These are phyloP conservation scores for Solanum arcanum DNA, from an alignment of 257 asterid species.

Conservation along the genomic window DNA sequence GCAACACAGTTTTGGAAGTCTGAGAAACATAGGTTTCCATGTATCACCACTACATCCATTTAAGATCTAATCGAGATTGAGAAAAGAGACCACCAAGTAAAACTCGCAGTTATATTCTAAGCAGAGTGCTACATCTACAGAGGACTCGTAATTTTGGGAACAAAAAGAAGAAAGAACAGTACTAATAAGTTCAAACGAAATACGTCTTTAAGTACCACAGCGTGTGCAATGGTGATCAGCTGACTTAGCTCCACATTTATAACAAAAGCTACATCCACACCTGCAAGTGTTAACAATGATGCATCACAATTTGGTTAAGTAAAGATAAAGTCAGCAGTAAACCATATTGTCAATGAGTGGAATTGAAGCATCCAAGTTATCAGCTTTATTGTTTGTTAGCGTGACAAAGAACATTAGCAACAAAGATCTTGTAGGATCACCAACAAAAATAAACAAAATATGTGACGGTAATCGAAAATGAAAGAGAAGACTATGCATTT, in stretches of 20 bases:
- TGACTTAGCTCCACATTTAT: not conserved
- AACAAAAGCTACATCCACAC: not conserved
- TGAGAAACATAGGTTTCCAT: not conserved
- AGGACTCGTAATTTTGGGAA: not conserved
- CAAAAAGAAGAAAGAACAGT: not conserved
- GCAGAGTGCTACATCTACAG: not conserved
- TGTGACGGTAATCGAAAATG: not conserved
- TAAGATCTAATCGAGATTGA: not conserved
- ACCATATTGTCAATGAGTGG: not conserved
- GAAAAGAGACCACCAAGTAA: not conserved
- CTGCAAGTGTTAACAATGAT: not conserved
- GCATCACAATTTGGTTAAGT: not conserved
- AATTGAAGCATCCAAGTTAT: not conserved
- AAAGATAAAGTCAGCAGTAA: not conserved
- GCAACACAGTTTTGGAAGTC: not conserved
- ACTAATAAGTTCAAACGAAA: not conserved
- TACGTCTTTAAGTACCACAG: not conserved
- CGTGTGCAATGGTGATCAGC: not conserved
- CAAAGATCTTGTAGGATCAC: not conserved
- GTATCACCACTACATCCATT: not conserved
- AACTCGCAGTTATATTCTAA: not conserved
- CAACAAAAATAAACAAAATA: not conserved
- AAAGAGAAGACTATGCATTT: not conserved
- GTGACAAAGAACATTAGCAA: not conserved
- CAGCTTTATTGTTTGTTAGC: not conserved